phyloP scores from a whole-genome alignment of 2,329 filamentous ascomycete genomes.

The Purpureocillium lavendulum region DNA sequence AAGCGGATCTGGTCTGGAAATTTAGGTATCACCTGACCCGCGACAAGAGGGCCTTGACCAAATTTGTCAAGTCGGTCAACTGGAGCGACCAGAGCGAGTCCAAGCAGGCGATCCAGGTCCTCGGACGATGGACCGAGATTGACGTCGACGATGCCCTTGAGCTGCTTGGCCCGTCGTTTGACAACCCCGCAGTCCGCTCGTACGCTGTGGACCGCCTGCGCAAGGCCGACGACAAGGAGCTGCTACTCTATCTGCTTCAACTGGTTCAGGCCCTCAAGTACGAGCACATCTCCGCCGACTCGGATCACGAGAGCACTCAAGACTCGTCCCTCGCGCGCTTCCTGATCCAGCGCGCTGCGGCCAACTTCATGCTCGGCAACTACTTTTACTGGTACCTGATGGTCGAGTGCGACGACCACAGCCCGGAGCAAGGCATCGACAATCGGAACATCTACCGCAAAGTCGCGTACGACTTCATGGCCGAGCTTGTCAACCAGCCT shows the following conservation, averaged over 20 bases:
- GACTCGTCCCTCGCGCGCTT: slow-evolving; percentile 87
- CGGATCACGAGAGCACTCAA: slow-evolving; percentile 46
- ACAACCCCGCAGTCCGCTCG: slow-evolving; percentile 77
- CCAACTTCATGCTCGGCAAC: slow-evolving; percentile 85
- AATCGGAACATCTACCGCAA: slow-evolving; percentile 84
- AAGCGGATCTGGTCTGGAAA: slow-evolving; percentile 95
- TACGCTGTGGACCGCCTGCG: slow-evolving; percentile 89
- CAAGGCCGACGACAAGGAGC: slow-evolving; percentile 86
- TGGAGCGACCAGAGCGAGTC: slow-evolving; percentile 83
- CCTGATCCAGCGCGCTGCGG: slow-evolving; percentile 76
- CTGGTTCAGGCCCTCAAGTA: slow-evolving; percentile 95
- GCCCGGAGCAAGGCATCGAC: slow-evolving; percentile 63
- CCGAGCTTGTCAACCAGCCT: slow-evolving; percentile 64
- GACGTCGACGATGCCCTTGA: slow-evolving; percentile 96
- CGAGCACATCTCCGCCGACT: slow-evolving; percentile 63
- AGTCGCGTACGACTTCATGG: slow-evolving; percentile 95
- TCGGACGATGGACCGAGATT: slow-evolving; percentile 92
- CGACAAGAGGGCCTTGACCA: slow-evolving; percentile 87
- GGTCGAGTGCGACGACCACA: slow-evolving; percentile 88
- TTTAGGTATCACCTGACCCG: slow-evolving; percentile 90
- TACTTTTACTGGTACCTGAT: slow-evolving; percentile 98
- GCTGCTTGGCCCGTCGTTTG: slow-evolving; percentile 83
- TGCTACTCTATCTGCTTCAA: slow-evolving; percentile 85
- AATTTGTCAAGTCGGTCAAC: slow-evolving; percentile 96
- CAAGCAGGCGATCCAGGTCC: slow-evolving; percentile 79